A percentile compares a stretch with the other conserved stretches of the same genome.
These are phyloP conservation scores for Colletotrichum liaoningense DNA, from an alignment of 2,329 filamentous ascomycete species.

Conservation along the genomic window DNA sequence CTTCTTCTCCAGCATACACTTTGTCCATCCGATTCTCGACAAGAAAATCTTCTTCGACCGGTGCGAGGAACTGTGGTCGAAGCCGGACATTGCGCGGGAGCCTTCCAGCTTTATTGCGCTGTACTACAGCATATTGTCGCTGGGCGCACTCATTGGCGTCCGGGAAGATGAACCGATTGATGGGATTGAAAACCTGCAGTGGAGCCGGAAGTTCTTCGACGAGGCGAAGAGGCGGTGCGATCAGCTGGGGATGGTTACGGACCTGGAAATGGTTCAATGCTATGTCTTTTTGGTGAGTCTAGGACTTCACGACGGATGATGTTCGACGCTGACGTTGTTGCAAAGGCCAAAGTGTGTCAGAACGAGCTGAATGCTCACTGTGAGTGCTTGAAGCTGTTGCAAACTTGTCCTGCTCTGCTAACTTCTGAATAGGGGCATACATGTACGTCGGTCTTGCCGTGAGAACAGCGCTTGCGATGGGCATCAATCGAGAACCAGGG, in stretches of 20 bases:
- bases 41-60: conserved; percentile 55
- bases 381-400: conserved; percentile 38
- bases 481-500: conserved; percentile 56
- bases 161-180: conserved; percentile 55
- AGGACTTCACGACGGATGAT: neutral
- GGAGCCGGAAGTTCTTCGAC: conserved; percentile 58
- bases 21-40: conserved; percentile 59
- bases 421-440: conserved; percentile 49
- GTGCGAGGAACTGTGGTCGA: conserved; percentile 56
- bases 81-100: conserved; percentile 36
- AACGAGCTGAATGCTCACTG: conserved; percentile 60
- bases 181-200: conserved; percentile 56
- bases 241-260: conserved; percentile 53
- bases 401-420: neutral
- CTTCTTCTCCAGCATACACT: conserved; percentile 61
- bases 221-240: conserved; percentile 53
- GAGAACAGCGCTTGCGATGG: conserved; percentile 58
- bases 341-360: conserved; percentile 57
- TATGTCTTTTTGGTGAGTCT: conserved; percentile 55
- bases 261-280: conserved; percentile 60
- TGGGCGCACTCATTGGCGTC: conserved; percentile 57
- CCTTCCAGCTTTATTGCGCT: conserved; percentile 56
- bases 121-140: conserved; percentile 58
- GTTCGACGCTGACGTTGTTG: neutral
- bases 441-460: conserved; percentile 61